Base-by-base conservation (phyloP, 78 protist species). In the Guillardia theta region DNA sequence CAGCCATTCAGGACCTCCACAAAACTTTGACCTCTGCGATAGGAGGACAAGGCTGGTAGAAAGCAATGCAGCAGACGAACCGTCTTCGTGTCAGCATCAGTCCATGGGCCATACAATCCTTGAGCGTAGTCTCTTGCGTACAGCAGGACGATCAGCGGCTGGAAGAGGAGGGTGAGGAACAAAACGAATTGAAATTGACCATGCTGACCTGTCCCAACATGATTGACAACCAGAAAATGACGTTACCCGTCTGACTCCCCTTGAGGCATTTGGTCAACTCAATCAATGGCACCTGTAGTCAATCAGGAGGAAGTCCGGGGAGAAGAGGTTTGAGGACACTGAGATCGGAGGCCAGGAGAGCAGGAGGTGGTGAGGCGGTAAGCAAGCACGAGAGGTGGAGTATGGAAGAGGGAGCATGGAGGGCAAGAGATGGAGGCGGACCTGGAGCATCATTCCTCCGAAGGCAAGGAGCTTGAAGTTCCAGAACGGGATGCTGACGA, bases 371-470 rank as follows among this genome's bases (percentile, higher is more conserved):
- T 3, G 70, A 58, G 6, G 6, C 4, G 1, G 70, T 27, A 30
- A 1, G 70, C 21, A 0, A 58, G 70, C 21, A 30, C 4, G 70
- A 8, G 70, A 6, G 70, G 6, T 24, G 27, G 70, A 58, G 70
- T 27, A 30, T 3, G 70, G 6, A 6, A 58, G 70, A 58, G 70
- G 27, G 70, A 6, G 70, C 21, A 30, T 0, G 70, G 27, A 30
- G 27, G 70, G 70, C 4, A 58, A 58, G 70, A 58, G 70, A 58
- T 24, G 70, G 6, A 58, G 70, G 70, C 70, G 70, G 46, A 18
- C 78, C 78, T 64, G 78, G 39, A 64, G 36, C 78, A 64, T 64
- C 78, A 64, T 64, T 24, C 78, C 78, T 24, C 78, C 78, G 78
- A 64, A 64, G 6, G 78, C 78, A 15, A 64, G 78, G 78, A 64